Evolutionary conservation across 768 basidiomycete species (phyloP).

Genomic region (Podaxis sp.): DNA sequence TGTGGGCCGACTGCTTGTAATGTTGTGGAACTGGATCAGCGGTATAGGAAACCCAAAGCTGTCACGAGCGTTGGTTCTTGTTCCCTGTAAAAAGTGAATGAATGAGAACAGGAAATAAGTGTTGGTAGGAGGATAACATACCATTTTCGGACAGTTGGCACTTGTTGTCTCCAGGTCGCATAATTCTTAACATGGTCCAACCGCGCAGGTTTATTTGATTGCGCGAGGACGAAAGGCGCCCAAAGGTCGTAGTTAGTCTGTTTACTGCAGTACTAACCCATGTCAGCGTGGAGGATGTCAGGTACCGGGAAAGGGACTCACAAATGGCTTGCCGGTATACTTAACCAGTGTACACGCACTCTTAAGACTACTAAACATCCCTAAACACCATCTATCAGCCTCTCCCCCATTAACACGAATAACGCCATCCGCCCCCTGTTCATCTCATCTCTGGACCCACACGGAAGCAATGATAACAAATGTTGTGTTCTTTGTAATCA

Average conservation of each 20-base stretch:
- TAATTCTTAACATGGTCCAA: slow-evolving; percentile 24
- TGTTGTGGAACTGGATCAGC: slow-evolving; percentile 27
- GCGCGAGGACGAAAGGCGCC: slow-evolving; percentile 30
- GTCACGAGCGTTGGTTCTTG: slow-evolving; percentile 19
- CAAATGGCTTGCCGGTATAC: slow-evolving; percentile 27
- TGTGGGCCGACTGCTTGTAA: slow-evolving; percentile 11
- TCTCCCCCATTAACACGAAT: slow-evolving; percentile 8
- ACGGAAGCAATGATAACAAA: slow-evolving; percentile 18
- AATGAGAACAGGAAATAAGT: neutral
- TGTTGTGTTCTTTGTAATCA: slow-evolving; percentile 11
- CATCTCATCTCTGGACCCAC: slow-evolving; percentile 14
- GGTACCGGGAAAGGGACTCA: slow-evolving; percentile 14
- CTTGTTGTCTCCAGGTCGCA: slow-evolving; percentile 22
- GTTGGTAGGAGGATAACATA: slow-evolving; percentile 25
- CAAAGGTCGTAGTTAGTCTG: slow-evolving; percentile 27
- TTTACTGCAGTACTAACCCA: slow-evolving; percentile 14
- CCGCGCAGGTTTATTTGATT: slow-evolving; percentile 25
- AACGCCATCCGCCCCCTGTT: neutral
- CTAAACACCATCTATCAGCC: slow-evolving; percentile 22
- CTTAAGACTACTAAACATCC: slow-evolving; percentile 18
- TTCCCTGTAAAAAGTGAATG: neutral
- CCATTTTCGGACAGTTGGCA: slow-evolving; percentile 19
- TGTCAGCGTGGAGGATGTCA: neutral
- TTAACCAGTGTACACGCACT: slow-evolving; percentile 21
- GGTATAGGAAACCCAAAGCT: slow-evolving; percentile 30